Conservation (phyloP, 306 rosid species). For the Vigna angularis region DNA sequence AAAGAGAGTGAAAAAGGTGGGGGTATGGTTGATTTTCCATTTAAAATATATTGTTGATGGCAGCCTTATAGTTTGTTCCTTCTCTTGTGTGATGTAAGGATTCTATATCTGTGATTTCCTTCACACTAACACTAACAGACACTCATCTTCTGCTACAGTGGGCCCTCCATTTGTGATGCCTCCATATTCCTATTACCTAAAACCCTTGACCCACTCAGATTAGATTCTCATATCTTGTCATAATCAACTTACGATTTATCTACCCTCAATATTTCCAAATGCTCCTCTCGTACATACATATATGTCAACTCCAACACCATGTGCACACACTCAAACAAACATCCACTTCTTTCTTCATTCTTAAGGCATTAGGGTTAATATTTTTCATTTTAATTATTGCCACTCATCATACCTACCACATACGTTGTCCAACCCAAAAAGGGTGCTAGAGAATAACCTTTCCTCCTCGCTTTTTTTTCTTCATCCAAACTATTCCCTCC, state of each 20-base stretch:
- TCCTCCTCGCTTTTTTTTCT: not conserved
- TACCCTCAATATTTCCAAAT: slow-evolving; percentile 28
- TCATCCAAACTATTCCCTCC: not conserved
- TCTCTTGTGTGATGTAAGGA: slow-evolving; percentile 31
- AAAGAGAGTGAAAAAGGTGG: slow-evolving; percentile 7
- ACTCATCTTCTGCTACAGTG: slow-evolving; percentile 24
- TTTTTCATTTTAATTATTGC: slow-evolving; percentile 23
- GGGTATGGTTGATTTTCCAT: slow-evolving; percentile 32
- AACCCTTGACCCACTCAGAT: slow-evolving; percentile 33
- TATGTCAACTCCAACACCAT: slow-evolving; percentile 33
- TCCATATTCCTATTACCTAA: slow-evolving; percentile 37
- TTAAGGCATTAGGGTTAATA: not conserved
- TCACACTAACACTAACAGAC: slow-evolving; percentile 29
- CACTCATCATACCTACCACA: slow-evolving; percentile 19
- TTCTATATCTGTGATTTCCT: slow-evolving; percentile 31
- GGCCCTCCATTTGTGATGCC: slow-evolving; percentile 36
- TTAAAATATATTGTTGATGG: slow-evolving; percentile 48
- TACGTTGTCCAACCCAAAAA: slow-evolving; percentile 12
- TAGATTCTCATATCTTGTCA: slow-evolving; percentile 34
- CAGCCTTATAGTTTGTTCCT: slow-evolving; percentile 46
- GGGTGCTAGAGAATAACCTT: not conserved
- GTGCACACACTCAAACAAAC: slow-evolving; percentile 13
- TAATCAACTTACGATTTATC: slow-evolving; percentile 33
- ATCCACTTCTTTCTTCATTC: not conserved
- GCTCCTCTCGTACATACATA: slow-evolving; percentile 2